Conservation (phyloP, 495 filamentous ascomycete species). For the Talaromyces liani region DNA sequence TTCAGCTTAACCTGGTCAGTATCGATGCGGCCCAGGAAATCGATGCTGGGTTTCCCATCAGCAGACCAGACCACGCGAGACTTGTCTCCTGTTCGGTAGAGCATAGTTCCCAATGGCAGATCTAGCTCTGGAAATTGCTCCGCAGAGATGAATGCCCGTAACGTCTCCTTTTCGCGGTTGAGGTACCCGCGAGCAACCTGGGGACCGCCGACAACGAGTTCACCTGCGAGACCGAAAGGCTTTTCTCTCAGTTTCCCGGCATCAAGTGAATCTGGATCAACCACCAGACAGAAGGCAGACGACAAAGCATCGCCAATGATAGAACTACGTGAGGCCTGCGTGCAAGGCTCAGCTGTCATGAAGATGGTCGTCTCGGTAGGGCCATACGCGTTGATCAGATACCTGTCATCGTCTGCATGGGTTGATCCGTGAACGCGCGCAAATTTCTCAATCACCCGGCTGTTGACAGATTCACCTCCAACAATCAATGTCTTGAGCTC, state of each 20-base stretch:
- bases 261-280: slow-evolving; percentile 2
- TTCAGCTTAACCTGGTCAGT: slow-evolving; percentile 45
- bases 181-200: slow-evolving; percentile 34
- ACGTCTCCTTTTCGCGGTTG: slow-evolving; percentile 20
- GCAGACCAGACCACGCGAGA: slow-evolving; percentile 17
- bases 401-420: not conserved
- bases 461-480: slow-evolving; percentile 2
- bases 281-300: not conserved
- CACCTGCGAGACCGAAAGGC: slow-evolving; percentile 32
- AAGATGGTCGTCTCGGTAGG: slow-evolving; percentile 23
- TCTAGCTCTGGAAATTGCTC: not conserved
- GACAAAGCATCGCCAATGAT: not conserved
- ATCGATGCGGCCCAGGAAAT: slow-evolving; percentile 30
- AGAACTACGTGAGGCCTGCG: not conserved
- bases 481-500: not conserved
- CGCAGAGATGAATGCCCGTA: slow-evolving; percentile 22
- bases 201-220: slow-evolving; percentile 36
- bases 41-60: slow-evolving; percentile 15
- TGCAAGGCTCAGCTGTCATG: not conserved
- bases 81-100: slow-evolving; percentile 37
- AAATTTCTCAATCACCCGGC: not conserved
- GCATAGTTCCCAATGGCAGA: slow-evolving; percentile 2
- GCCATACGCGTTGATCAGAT: slow-evolving; percentile 27
- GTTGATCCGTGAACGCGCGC: not conserved
- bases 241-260: slow-evolving; percentile 25